phyloP scores from a whole-genome alignment of 163 green algal species.

The Smithsoniella earleae region DNA sequence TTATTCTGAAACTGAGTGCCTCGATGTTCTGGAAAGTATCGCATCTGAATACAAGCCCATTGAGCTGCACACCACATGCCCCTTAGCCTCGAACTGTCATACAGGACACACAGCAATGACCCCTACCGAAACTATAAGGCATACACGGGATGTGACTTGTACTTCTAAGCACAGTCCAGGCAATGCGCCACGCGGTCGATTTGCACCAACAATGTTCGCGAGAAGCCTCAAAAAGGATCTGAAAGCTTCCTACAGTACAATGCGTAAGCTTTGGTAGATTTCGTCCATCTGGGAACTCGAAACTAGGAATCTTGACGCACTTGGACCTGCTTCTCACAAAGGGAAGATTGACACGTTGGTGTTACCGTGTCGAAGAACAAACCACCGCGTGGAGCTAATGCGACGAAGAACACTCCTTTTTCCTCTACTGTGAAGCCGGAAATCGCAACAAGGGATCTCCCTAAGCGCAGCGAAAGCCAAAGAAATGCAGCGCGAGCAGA shows the following conservation, averaged over 20 bases:
- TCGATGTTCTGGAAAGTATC: not conserved
- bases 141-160: not conserved
- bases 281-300: no score
- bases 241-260: no score
- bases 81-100: no score
- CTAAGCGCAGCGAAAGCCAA: no score
- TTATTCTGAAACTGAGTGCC: conserved; percentile 1
- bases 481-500: no score
- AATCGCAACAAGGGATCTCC: no score
- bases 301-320: no score
- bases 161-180: not conserved
- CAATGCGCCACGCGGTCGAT: not conserved
- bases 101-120: not conserved
- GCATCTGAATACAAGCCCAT: not conserved
- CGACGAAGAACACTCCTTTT: not conserved
- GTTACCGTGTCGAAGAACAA: not conserved
- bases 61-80: not conserved
- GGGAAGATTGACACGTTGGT: not conserved
- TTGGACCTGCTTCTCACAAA: not conserved
- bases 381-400: not conserved
- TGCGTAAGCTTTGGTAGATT: no score
- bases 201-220: not conserved
- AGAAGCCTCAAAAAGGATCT: not conserved
- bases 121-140: not conserved
- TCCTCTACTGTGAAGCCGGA: no score